These are phyloP conservation scores for Colletotrichum trifolii DNA, from an alignment of 2,329 filamentous ascomycete genomes.

Conservation along the genomic window DNA sequence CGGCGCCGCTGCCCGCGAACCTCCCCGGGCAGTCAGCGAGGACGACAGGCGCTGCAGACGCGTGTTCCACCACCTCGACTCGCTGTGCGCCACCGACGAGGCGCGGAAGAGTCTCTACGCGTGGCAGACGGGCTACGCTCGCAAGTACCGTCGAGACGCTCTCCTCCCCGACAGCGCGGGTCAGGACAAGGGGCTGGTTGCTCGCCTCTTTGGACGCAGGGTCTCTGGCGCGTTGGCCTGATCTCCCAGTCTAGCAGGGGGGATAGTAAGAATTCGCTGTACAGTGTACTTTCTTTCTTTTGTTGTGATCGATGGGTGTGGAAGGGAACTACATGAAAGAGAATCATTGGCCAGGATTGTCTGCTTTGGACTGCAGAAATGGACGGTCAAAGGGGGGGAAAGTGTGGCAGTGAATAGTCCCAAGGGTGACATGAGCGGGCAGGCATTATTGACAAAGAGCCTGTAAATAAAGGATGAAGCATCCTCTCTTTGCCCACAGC, in stretches of 20 bases:
- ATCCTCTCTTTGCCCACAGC: neutral
- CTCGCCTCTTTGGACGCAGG: conserved; percentile 27
- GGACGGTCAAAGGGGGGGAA: too few relatives aligned
- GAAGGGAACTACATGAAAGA: too few relatives aligned
- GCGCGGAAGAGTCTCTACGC: conserved; percentile 59
- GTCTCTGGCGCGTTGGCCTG: too few relatives aligned
- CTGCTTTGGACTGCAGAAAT: too few relatives aligned
- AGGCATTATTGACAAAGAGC: neutral
- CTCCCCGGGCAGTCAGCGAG: conserved; percentile 18
- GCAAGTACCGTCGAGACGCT: conserved; percentile 47
- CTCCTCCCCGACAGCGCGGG: conserved; percentile 53
- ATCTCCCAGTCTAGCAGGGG: too few relatives aligned
- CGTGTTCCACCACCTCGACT: conserved; percentile 59
- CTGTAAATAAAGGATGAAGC: conserved; percentile 4
- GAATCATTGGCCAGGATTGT: too few relatives aligned
- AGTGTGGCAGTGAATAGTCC: too few relatives aligned
- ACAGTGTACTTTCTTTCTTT: too few relatives aligned
- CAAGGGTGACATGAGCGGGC: too few relatives aligned
- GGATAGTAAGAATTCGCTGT: too few relatives aligned
- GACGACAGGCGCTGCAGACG: conserved; percentile 32
- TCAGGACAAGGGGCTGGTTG: conserved; percentile 31
- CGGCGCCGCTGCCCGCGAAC: conserved; percentile 6
- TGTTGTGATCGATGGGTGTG: too few relatives aligned
- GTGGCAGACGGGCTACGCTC: conserved; percentile 64
- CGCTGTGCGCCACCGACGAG: conserved; percentile 58